A percentile compares a stretch with the other conserved stretches of the same genome.
Evolutionary conservation across 2,329 filamentous ascomycete genomes (phyloP).

Genomic region (Colletotrichum viniferum): DNA sequence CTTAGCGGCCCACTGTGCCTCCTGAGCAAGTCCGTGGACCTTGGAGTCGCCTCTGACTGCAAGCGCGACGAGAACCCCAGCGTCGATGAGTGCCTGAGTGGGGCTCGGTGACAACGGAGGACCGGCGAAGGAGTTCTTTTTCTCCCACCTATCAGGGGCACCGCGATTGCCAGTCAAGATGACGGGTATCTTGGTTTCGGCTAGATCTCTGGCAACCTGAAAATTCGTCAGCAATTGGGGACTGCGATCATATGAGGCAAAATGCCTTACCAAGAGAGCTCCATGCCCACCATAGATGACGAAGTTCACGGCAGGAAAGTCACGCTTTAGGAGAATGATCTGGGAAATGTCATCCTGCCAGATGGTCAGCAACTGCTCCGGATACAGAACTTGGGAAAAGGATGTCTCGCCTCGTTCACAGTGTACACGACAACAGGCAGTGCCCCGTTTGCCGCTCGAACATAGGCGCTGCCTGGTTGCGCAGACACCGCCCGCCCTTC

Average conservation of each 20-base stretch:
- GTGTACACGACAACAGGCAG: neutral
- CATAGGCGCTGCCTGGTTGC: neutral
- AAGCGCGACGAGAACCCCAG: neutral
- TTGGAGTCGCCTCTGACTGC: constrained; percentile 35
- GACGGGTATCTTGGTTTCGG: constrained; percentile 40
- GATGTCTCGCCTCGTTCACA: neutral
- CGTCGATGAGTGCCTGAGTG: constrained; percentile 23
- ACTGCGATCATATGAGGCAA: fast-evolving
- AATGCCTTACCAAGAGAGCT: constrained; percentile 35
- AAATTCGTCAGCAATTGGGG: fast-evolving
- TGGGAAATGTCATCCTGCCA: constrained; percentile 43
- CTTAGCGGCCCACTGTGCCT: constrained; percentile 43
- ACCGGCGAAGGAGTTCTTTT: constrained; percentile 38
- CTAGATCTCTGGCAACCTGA: constrained; percentile 41
- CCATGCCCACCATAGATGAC: constrained; percentile 41
- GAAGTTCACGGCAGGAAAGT: constrained; percentile 33
- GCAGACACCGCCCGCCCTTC: neutral
- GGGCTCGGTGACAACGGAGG: constrained; percentile 44
- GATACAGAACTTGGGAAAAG: neutral
- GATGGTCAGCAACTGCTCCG: neutral
- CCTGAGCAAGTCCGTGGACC: constrained; percentile 40
- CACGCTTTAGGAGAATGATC: constrained; percentile 39
- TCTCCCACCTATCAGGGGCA: constrained; percentile 38
- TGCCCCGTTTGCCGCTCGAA: neutral
- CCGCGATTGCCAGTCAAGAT: constrained; percentile 43